phyloP scores from a whole-genome alignment of 1,284 basidiomycete genomes.

The Dichomitus squalens region DNA sequence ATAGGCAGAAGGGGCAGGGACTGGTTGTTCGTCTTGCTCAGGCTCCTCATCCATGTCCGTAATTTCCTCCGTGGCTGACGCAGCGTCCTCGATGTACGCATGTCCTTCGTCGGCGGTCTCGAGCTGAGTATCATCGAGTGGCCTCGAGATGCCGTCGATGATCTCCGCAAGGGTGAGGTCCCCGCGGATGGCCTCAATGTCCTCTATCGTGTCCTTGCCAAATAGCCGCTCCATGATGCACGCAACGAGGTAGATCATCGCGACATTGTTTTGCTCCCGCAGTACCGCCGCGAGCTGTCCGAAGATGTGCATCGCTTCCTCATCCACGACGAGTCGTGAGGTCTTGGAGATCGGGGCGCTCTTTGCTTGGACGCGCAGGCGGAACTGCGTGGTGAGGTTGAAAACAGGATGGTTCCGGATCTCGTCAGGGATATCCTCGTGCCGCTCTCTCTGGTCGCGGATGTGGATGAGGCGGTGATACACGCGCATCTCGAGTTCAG shows the following conservation, averaged over 20 bases:
- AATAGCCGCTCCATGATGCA: constrained; percentile 75
- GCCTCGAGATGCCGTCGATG: constrained; percentile 70
- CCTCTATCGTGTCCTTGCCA: constrained; percentile 71
- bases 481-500: constrained; percentile 94
- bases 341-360: constrained; percentile 77
- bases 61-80: constrained; percentile 6
- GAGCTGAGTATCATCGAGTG: constrained; percentile 1
- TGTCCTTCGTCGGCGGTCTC: not conserved
- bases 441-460: constrained; percentile 79
- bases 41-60: constrained; percentile 27
- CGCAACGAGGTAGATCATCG: constrained; percentile 77
- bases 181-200: constrained; percentile 75
- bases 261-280: constrained; percentile 55
- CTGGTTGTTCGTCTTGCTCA: constrained; percentile 14
- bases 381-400: constrained; percentile 81
- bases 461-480: constrained; percentile 94
- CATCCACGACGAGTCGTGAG: constrained; percentile 59
- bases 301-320: constrained; percentile 69
- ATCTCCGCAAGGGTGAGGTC: constrained; percentile 66
- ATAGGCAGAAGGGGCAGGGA: not conserved
- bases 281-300: constrained; percentile 58
- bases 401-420: constrained; percentile 79
- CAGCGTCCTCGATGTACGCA: constrained; percentile 4
- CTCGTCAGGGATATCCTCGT: constrained; percentile 76
- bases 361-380: constrained; percentile 78